Conservation (phyloP, 257 asterid species). For the Przewalskia tangutica region DNA sequence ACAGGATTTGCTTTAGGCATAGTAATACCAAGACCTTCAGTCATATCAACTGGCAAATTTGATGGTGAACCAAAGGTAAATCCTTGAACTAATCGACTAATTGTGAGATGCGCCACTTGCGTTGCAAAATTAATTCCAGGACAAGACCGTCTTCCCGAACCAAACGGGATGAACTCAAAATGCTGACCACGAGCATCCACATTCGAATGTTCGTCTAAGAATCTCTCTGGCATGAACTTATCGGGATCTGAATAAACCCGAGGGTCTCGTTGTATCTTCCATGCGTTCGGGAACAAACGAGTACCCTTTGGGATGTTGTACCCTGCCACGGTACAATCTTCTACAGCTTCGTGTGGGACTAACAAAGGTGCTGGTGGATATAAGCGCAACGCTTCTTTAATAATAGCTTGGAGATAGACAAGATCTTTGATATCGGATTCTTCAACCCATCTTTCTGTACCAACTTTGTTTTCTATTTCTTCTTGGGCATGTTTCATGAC, state of each 20-base stretch:
- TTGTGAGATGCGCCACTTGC: slow-evolving; percentile 28
- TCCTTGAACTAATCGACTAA: slow-evolving; percentile 49
- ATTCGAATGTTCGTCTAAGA: slow-evolving; percentile 18
- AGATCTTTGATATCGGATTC: slow-evolving; percentile 37
- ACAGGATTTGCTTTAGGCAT: slow-evolving; percentile 34
- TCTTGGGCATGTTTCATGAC: slow-evolving; percentile 26
- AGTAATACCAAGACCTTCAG: slow-evolving; percentile 35
- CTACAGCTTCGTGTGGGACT: slow-evolving; percentile 27
- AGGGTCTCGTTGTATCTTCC: slow-evolving; percentile 52
- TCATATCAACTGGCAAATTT: slow-evolving; percentile 36
- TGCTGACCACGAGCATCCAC: slow-evolving; percentile 36
- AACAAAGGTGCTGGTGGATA: slow-evolving; percentile 43
- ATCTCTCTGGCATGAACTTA: slow-evolving; percentile 40
- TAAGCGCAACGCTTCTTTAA: slow-evolving; percentile 45
- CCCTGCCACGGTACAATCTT: slow-evolving; percentile 30
- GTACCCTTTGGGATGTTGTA: slow-evolving; percentile 34
- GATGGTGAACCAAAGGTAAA: slow-evolving; percentile 11
- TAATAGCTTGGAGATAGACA: slow-evolving; percentile 40
- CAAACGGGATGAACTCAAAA: slow-evolving; percentile 43
- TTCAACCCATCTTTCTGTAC: slow-evolving; percentile 40
- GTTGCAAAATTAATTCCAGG: slow-evolving; percentile 40
- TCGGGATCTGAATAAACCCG: slow-evolving; percentile 35
- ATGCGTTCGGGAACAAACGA: slow-evolving; percentile 25
- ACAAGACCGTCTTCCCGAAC: slow-evolving; percentile 13
- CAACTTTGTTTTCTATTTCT: slow-evolving; percentile 33